These are phyloP conservation scores for Jacaranda mimosifolia DNA, from an alignment of 257 asterid species.

Conservation along the genomic window DNA sequence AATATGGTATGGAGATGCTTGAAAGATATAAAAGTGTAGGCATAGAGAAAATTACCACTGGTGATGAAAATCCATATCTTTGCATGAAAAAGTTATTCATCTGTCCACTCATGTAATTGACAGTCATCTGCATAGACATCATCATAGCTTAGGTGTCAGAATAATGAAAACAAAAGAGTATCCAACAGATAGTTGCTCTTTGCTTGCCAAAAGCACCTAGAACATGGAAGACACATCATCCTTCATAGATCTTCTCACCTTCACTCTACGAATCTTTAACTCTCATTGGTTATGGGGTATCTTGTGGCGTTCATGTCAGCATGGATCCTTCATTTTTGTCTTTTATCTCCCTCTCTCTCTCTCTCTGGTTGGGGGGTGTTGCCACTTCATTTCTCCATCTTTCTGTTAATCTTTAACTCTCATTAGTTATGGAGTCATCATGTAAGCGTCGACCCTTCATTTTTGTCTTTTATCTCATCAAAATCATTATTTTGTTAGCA, in stretches of 20 bases:
- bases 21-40: conserved; percentile 9
- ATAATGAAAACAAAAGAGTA: conserved; percentile 11
- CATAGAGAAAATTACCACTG: conserved; percentile 71
- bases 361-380: too few species aligned
- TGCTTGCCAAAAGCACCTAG: conserved; percentile 30
- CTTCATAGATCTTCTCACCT: conserved; percentile 16
- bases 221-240: conserved; percentile 28
- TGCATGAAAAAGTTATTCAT: conserved; percentile 83
- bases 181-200: conserved; percentile 12
- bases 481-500: conserved; percentile 5
- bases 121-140: conserved; percentile 82
- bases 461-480: conserved; percentile 7
- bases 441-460: background rate
- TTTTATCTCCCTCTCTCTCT: background rate
- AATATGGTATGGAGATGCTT: background rate
- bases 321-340: background rate
- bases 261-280: background rate
- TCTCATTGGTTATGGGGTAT: background rate
- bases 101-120: conserved; percentile 79
- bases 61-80: conserved; percentile 95
- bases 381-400: background rate
- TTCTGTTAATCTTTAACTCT: background rate
- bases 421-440: background rate
- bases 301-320: background rate
- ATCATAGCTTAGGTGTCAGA: conserved; percentile 30